Conservation (phyloP, 306 rosid species). For the Senna siamea region DNA sequence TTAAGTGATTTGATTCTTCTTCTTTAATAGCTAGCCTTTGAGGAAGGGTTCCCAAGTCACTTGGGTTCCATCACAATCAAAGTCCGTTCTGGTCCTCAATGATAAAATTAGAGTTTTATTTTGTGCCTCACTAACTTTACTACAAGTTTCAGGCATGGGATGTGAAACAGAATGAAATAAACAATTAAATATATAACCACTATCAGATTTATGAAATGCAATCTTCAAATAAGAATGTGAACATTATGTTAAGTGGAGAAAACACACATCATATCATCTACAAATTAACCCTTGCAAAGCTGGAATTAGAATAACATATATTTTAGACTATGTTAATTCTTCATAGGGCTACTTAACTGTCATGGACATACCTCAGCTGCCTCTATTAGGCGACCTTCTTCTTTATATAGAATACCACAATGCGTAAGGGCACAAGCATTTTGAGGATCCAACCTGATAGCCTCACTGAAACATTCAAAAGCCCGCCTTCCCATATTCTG, state of each 20-base stretch:
- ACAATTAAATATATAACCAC: slow-evolving; percentile 13
- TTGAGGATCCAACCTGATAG: slow-evolving; percentile 72
- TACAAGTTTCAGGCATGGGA: not conserved
- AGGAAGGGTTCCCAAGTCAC: too few species aligned
- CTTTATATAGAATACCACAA: slow-evolving; percentile 88
- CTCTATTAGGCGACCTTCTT: slow-evolving; percentile 86
- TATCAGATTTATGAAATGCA: slow-evolving; percentile 8
- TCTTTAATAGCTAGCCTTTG: too few species aligned
- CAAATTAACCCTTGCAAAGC: not conserved
- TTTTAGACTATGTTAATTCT: not conserved
- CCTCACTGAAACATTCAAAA: slow-evolving; percentile 78
- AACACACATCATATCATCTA: slow-evolving; percentile 11
- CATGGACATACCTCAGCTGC: slow-evolving; percentile 84
- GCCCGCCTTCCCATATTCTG: slow-evolving; percentile 83
- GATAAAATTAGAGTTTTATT: not conserved
- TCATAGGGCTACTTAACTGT: slow-evolving; percentile 22
- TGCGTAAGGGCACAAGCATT: slow-evolving; percentile 89
- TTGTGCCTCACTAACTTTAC: slow-evolving; percentile 4
- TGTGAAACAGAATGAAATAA: slow-evolving; percentile 14
- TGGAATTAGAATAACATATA: not conserved
- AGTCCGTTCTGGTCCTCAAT: not conserved
- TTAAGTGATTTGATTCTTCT: too few species aligned
- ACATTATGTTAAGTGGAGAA: not conserved
- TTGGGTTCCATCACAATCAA: too few species aligned
- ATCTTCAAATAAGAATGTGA: slow-evolving; percentile 2